A percentile compares a stretch with the other conserved stretches of the same genome.
Conservation (phyloP, 1,284 basidiomycete genomes). For the Fomitopsis palustris region DNA sequence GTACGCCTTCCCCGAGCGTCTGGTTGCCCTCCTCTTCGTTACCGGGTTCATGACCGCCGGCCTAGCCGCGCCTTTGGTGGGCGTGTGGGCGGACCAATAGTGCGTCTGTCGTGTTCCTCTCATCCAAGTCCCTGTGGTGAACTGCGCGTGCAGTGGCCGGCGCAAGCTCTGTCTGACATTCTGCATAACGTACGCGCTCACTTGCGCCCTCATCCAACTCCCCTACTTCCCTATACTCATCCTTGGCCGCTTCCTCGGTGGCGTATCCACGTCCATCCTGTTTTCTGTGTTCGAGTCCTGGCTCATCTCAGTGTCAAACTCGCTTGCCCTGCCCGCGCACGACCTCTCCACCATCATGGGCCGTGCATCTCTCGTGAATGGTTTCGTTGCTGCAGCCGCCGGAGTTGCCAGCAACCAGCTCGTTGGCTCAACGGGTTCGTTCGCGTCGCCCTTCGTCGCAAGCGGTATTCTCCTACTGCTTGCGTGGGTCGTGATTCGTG, state of each 20-base stretch:
- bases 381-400: constrained; percentile 63
- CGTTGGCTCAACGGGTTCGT: constrained; percentile 44
- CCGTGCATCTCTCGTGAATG: constrained; percentile 67
- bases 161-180: constrained; percentile 63
- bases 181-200: constrained; percentile 57
- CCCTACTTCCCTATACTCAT: constrained; percentile 56
- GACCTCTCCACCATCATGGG: constrained; percentile 71
- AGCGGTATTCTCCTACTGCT: constrained; percentile 53
- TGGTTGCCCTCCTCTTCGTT: constrained; percentile 68
- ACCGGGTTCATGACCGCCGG: constrained; percentile 71
- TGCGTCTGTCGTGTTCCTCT: constrained; percentile 32
- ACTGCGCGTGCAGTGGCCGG: constrained; percentile 46
- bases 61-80: constrained; percentile 62
- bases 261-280: constrained; percentile 69
- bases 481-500: constrained; percentile 53
- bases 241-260: constrained; percentile 59
- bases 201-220: constrained; percentile 56
- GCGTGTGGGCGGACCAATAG: constrained; percentile 76
- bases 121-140: background rate
- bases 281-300: constrained; percentile 75
- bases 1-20: constrained; percentile 57
- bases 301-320: constrained; percentile 60
- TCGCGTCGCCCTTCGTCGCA: constrained; percentile 61
- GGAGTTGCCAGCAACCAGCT: constrained; percentile 64
- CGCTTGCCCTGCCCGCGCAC: constrained; percentile 45